These are phyloP conservation scores for Pseudonectria buxi DNA, from an alignment of 2,329 filamentous ascomycete species.

Conservation along the genomic window DNA sequence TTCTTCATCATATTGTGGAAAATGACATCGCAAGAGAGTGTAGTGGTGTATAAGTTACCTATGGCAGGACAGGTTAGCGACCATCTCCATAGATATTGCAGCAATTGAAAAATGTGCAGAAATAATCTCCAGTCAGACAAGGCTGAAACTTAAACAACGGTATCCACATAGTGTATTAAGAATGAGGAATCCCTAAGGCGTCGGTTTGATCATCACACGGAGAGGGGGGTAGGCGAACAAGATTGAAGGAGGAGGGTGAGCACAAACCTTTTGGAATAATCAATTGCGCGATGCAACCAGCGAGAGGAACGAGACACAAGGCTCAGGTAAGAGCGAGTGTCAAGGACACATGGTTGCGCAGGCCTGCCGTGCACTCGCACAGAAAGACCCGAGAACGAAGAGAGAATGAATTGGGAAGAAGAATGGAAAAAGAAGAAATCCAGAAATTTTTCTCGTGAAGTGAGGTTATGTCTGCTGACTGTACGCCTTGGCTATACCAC, in stretches of 20 bases:
- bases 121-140: conserved; percentile 52
- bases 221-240: conserved; percentile 14
- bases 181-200: conserved; percentile 62
- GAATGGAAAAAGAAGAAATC: conserved; percentile 10
- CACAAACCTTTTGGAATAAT: conserved; percentile 42
- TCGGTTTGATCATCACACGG: conserved; percentile 55
- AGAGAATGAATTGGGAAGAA: conserved; percentile 10
- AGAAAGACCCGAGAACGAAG: conserved; percentile 9
- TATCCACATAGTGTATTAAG: conserved; percentile 60
- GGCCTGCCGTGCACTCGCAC: too few relatives aligned
- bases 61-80: conserved; percentile 32
- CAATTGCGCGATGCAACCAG: too few relatives aligned
- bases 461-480: conserved; percentile 19
- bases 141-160: conserved; percentile 58
- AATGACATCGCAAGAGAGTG: conserved; percentile 5
- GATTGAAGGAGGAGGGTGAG: conserved; percentile 4
- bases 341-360: too few relatives aligned
- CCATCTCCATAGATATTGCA: conserved; percentile 6
- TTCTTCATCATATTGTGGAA: conserved; percentile 51
- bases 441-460: conserved; percentile 20
- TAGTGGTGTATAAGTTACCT: conserved; percentile 33
- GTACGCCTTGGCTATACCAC: conserved; percentile 18
- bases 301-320: too few relatives aligned
- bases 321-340: too few relatives aligned
- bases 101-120: conserved; percentile 15